Conservation (phyloP, 2,329 filamentous ascomycete genomes). For the Setomelanomma holmii region DNA sequence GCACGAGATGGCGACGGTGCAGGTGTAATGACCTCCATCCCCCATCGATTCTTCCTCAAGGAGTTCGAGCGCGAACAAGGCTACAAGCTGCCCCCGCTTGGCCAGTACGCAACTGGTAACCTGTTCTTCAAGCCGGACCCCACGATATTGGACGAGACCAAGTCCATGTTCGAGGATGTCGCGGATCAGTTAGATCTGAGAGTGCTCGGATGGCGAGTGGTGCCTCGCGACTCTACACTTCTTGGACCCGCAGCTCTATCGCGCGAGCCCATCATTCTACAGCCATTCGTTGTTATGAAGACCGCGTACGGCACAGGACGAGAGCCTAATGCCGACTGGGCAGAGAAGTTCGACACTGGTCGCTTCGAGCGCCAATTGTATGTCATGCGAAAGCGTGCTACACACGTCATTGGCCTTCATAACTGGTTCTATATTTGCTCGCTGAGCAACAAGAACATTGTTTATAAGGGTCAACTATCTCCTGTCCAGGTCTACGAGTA, state of each 20-base stretch:
- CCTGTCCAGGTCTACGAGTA: constrained; percentile 97
- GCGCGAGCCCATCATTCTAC: constrained; percentile 91
- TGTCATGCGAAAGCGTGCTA: constrained; percentile 91
- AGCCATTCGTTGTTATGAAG: constrained; percentile 90
- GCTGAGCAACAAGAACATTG: constrained; percentile 96
- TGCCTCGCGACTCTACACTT: constrained; percentile 90
- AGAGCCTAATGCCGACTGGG: constrained; percentile 79
- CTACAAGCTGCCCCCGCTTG: constrained; percentile 83
- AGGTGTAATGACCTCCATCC: constrained; percentile 99
- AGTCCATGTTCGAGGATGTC: constrained; percentile 91
- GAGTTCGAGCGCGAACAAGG: constrained; percentile 93
- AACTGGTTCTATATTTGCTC: constrained; percentile 99
- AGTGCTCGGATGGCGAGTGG: constrained; percentile 94
- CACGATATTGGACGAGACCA: constrained; percentile 87
- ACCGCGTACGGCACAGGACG: constrained; percentile 84
- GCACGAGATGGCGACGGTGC: constrained; percentile 97
- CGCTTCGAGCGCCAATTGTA: constrained; percentile 94
- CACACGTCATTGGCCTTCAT: constrained; percentile 91
- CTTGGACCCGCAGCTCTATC: constrained; percentile 92
- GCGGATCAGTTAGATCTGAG: constrained; percentile 86
- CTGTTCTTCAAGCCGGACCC: constrained; percentile 98
- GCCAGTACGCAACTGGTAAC: constrained; percentile 97
- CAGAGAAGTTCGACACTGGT: constrained; percentile 80
- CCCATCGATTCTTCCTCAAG: constrained; percentile 98
- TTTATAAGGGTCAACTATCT: constrained; percentile 96